These are phyloP conservation scores for Cylindrotheca closterium DNA, from an alignment of 108 stramenopile genomes.

Conservation along the genomic window DNA sequence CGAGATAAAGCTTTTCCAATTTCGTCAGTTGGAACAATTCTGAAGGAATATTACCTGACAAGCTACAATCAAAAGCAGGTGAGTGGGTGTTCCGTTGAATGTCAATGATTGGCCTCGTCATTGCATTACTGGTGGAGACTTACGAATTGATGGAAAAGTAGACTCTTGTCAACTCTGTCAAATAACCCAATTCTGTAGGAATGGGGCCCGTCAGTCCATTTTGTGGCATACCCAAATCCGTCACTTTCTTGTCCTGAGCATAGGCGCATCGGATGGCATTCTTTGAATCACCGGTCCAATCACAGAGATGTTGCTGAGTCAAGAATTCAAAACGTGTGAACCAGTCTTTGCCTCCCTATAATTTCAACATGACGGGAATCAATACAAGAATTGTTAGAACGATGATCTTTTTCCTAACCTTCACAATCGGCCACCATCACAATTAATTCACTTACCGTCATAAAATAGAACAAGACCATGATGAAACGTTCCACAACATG, in stretches of 20 bases:
- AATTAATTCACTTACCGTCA: not conserved
- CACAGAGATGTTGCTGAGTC: not conserved
- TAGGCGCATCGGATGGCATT: not conserved
- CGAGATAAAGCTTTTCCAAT: conserved; percentile 38
- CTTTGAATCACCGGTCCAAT: not conserved
- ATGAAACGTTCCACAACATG: not conserved
- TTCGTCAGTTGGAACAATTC: conserved; percentile 38
- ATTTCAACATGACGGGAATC: not conserved
- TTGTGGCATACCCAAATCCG: not conserved
- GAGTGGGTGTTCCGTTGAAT: too few species aligned
- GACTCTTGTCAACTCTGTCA: not conserved
- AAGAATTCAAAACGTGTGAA: not conserved
- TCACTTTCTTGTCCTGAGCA: not conserved
- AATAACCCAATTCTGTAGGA: not conserved
- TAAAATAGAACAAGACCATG: not conserved
- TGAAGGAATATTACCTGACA: conserved; percentile 38
- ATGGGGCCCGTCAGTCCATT: not conserved
- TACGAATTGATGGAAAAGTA: not conserved
- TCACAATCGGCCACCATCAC: too few species aligned
- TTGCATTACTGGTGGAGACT: too few species aligned
- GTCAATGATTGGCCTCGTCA: too few species aligned
- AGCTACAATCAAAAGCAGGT: too few species aligned
- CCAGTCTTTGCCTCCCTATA: not conserved
- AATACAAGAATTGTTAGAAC: too few species aligned
- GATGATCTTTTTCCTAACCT: too few species aligned